Percentiles rank a stretch among this genome's conserved stretches.
Conservation (phyloP, 306 rosid species). For the Cicer chorassanicum region DNA sequence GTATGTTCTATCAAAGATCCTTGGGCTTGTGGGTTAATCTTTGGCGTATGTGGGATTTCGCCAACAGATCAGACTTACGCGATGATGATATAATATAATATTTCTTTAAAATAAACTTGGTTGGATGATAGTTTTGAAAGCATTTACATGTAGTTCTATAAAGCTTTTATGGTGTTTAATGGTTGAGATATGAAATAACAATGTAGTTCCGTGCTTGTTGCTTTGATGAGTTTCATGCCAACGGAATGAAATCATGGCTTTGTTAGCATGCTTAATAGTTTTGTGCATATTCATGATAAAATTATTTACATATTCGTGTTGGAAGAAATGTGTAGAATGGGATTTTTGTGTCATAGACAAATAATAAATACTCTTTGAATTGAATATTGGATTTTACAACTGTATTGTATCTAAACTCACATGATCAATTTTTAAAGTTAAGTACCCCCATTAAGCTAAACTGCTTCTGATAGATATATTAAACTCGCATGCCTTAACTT, state of each 20-base stretch:
- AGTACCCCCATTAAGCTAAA: not conserved
- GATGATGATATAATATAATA: not conserved
- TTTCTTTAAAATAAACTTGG: not conserved
- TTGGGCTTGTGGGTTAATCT: not conserved
- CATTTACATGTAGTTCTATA: not conserved
- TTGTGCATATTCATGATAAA: not conserved
- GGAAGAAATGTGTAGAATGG: not conserved
- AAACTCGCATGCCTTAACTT: slow-evolving; percentile 3
- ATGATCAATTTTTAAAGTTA: slow-evolving; percentile 1
- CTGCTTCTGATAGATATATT: slow-evolving; percentile 1
- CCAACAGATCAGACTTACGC: not conserved
- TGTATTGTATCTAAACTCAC: slow-evolving; percentile 18
- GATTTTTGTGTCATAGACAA: not conserved
- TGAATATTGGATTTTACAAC: slow-evolving; percentile 2
- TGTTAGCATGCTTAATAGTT: slow-evolving; percentile 3
- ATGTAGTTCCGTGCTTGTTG: slow-evolving; percentile 2
- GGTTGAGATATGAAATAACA: slow-evolving; percentile 18
- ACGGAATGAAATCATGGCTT: slow-evolving; percentile 21
- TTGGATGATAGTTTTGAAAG: slow-evolving; percentile 33
- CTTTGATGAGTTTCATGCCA: slow-evolving; percentile 15
- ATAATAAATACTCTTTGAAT: slow-evolving; percentile 17
- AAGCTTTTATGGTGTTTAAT: slow-evolving; percentile 33
- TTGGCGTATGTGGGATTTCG: not conserved
- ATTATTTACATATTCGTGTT: slow-evolving; percentile 2
- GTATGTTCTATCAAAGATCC: not conserved